These are phyloP conservation scores for Cadophora sp. DNA, from an alignment of 2,329 filamentous ascomycete species.

Conservation along the genomic window DNA sequence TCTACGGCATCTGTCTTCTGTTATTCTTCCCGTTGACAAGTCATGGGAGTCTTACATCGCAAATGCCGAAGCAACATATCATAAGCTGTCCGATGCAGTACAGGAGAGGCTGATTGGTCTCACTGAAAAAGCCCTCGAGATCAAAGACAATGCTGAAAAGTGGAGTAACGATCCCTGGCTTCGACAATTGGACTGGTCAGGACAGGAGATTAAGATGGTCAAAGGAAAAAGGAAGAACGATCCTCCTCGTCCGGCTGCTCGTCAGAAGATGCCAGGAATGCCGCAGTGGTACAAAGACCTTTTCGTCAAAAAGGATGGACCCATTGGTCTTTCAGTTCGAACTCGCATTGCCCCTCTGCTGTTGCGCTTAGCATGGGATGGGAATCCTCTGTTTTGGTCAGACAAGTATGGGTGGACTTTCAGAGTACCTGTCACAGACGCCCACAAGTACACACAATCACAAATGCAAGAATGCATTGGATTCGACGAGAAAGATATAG, in stretches of 20 bases:
- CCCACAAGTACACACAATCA: slow-evolving; percentile 69
- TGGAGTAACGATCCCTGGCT: slow-evolving; percentile 90
- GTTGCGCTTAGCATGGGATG: slow-evolving; percentile 86
- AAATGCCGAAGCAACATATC: slow-evolving; percentile 86
- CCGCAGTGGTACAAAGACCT: slow-evolving; percentile 96
- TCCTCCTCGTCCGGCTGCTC: slow-evolving; percentile 74
- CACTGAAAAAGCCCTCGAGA: slow-evolving; percentile 76
- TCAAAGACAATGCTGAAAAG: slow-evolving; percentile 71
- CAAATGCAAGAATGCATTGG: slow-evolving; percentile 80
- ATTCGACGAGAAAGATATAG: slow-evolving; percentile 71
- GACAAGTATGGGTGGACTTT: slow-evolving; percentile 95
- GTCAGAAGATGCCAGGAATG: slow-evolving; percentile 94
- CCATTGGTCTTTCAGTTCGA: slow-evolving; percentile 82
- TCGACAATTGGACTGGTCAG: slow-evolving; percentile 92
- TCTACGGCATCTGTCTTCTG: slow-evolving; percentile 87
- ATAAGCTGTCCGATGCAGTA: slow-evolving; percentile 77
- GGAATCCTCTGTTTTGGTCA: slow-evolving; percentile 90
- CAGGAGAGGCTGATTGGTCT: slow-evolving; percentile 75
- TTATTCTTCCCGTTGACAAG: slow-evolving; percentile 88
- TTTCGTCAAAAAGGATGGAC: slow-evolving; percentile 70
- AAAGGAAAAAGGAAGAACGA: slow-evolving; percentile 91
- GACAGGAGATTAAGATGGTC: slow-evolving; percentile 87
- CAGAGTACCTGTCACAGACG: slow-evolving; percentile 69
- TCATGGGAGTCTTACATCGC: slow-evolving; percentile 86
- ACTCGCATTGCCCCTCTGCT: slow-evolving; percentile 87